These are phyloP conservation scores for Davidsoniella eucalypti DNA, from an alignment of 2,329 filamentous ascomycete genomes.

Conservation along the genomic window DNA sequence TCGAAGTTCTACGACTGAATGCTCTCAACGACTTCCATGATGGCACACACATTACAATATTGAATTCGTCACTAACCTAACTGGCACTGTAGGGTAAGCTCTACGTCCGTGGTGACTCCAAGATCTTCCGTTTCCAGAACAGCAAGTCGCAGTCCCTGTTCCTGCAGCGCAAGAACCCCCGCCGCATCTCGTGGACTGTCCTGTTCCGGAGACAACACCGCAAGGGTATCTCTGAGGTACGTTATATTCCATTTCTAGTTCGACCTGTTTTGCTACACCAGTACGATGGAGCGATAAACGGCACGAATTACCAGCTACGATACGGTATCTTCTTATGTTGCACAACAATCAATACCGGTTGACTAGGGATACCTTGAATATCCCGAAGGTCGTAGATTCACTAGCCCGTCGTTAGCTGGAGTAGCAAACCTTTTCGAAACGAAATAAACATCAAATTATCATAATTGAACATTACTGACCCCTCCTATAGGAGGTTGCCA, in stretches of 20 bases:
- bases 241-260: conserved; percentile 18
- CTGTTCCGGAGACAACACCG: conserved; percentile 98
- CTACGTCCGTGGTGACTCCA: conserved; percentile 98
- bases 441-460: background rate
- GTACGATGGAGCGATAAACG: too few species aligned
- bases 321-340: too few species aligned
- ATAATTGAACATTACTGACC: conserved; percentile 22
- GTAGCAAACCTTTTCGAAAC: background rate
- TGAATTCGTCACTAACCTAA: conserved; percentile 5
- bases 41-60: background rate
- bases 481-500: conserved; percentile 77
- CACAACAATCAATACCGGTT: too few species aligned
- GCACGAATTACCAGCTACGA: too few species aligned
- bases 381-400: background rate
- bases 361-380: background rate
- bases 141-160: conserved; percentile 99
- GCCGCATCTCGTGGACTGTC: conserved; percentile 96
- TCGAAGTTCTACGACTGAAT: background rate
- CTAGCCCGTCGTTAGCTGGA: too few species aligned
- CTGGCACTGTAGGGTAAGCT: conserved; percentile 68
- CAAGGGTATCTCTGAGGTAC: conserved; percentile 99
- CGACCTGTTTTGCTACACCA: too few species aligned
- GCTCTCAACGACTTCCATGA: background rate
- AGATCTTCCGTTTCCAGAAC: conserved; percentile 99
- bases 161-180: conserved; percentile 99